Conservation (phyloP, 441 rosid genomes). For the Pelargonium fulgidum region DNA sequence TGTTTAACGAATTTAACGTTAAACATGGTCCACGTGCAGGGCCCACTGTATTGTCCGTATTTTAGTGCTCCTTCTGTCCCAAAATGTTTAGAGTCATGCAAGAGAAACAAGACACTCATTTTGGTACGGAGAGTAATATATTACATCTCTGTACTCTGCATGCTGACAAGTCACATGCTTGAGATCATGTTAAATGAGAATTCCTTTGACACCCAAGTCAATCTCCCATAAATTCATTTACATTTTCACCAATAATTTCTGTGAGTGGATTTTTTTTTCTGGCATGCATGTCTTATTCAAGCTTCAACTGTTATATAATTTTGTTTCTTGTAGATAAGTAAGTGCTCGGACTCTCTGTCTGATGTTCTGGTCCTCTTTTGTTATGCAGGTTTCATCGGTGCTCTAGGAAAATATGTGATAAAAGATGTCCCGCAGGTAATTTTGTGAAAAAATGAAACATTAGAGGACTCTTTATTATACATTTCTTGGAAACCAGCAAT, state of each 20-base stretch:
- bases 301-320: background rate
- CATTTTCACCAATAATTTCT: background rate
- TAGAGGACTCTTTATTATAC: background rate
- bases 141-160: too few relatives aligned
- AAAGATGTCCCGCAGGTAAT: conserved; percentile 62
- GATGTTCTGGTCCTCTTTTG: background rate
- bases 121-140: background rate
- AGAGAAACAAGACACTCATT: too few relatives aligned
- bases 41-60: too few relatives aligned
- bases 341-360: background rate
- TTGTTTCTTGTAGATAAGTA: background rate
- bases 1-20: too few relatives aligned
- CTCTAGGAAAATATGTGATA: conserved; percentile 35
- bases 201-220: background rate
- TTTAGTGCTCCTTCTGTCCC: too few relatives aligned
- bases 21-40: too few relatives aligned
- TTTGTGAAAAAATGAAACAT: background rate
- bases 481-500: background rate
- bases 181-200: background rate
- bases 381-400: conserved; percentile 37
- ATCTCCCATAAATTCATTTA: background rate
- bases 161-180: too few relatives aligned
- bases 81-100: too few relatives aligned
- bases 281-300: background rate
- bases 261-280: background rate